A percentile compares a stretch with the other conserved stretches of the same genome.
Evolutionary conservation across 768 basidiomycete genomes (phyloP).

Genomic region (Boletus tomentosulus): DNA sequence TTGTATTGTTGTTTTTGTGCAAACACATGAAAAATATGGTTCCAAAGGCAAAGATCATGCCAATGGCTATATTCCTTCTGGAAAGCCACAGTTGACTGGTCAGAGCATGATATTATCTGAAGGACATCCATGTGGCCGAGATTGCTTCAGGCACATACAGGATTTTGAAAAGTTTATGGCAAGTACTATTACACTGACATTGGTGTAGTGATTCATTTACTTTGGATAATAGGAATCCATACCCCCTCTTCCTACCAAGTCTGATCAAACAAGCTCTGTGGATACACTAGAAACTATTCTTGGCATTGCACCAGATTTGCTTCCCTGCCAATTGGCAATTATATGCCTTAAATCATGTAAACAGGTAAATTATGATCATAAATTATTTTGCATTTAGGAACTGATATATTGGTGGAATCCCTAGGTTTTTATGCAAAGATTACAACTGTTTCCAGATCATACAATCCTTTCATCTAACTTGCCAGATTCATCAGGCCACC

Average conservation of each 20-base stretch:
- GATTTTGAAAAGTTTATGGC: slow-evolving; percentile 25
- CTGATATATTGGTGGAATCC: background rate
- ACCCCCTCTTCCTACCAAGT: slow-evolving; percentile 13
- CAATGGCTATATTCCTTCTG: slow-evolving; percentile 12
- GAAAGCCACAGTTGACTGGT: slow-evolving; percentile 21
- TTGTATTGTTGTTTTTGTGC: background rate
- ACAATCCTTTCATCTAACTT: slow-evolving; percentile 13
- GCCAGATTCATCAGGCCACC: background rate
- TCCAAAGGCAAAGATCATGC: slow-evolving; percentile 1
- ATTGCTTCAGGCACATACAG: slow-evolving; percentile 28
- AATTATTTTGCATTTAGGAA: background rate
- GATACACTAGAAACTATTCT: slow-evolving; percentile 35
- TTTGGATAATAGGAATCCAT: slow-evolving; percentile 15
- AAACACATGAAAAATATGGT: background rate
- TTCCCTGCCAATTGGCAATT: slow-evolving; percentile 47
- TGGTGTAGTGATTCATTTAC: background rate
- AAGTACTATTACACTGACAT: background rate
- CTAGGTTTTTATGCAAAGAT: slow-evolving; percentile 20
- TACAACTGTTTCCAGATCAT: slow-evolving; percentile 16
- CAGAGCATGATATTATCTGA: slow-evolving; percentile 25
- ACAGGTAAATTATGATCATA: slow-evolving; percentile 31
- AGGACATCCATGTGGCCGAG: slow-evolving; percentile 28
- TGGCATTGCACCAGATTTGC: slow-evolving; percentile 40
- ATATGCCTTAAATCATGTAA: slow-evolving; percentile 47
- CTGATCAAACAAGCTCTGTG: slow-evolving; percentile 5